Evolutionary conservation across 306 rosid genomes (phyloP).

Genomic region (Luffa aegyptiaca): DNA sequence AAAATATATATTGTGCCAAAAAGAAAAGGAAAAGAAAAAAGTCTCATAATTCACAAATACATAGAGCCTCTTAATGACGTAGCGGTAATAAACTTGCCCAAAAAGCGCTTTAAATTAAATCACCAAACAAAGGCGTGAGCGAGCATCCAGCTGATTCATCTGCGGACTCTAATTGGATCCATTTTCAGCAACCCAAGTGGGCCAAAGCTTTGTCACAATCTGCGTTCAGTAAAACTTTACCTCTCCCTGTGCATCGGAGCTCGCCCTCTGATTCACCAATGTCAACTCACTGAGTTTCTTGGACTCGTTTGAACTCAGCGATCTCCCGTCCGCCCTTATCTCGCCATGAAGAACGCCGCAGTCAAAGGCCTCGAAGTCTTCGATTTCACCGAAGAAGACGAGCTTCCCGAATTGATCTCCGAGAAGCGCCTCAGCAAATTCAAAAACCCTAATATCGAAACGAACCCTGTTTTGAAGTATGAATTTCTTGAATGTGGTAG

Average conservation of each 20-base stretch:
- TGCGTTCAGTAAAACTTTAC: not conserved
- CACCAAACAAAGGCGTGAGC: not conserved
- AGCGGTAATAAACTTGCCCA: not conserved
- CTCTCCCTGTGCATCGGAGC: not conserved
- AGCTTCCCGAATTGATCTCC: constrained; percentile 18
- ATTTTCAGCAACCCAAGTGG: not conserved
- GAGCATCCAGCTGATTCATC: not conserved
- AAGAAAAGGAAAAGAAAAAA: too few relatives aligned
- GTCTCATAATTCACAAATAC: too few relatives aligned
- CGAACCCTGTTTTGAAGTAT: constrained; percentile 12
- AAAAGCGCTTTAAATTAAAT: not conserved
- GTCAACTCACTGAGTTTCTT: not conserved
- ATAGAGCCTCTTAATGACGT: too few relatives aligned
- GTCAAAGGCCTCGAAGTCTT: constrained; percentile 37
- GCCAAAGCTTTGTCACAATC: not conserved
- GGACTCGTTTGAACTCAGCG: constrained; percentile 8
- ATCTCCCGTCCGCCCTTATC: constrained; percentile 11
- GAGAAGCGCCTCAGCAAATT: constrained; percentile 15
- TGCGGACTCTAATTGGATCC: not conserved
- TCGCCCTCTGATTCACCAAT: not conserved
- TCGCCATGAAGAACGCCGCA: constrained; percentile 41
- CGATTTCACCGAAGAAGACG: constrained; percentile 59
- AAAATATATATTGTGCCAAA: too few relatives aligned
- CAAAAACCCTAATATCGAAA: constrained; percentile 29
- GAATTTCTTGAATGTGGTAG: constrained; percentile 38